Evolutionary conservation across 75 land plant species (phyloP).

Genomic region (Picea sitchensis): DNA sequence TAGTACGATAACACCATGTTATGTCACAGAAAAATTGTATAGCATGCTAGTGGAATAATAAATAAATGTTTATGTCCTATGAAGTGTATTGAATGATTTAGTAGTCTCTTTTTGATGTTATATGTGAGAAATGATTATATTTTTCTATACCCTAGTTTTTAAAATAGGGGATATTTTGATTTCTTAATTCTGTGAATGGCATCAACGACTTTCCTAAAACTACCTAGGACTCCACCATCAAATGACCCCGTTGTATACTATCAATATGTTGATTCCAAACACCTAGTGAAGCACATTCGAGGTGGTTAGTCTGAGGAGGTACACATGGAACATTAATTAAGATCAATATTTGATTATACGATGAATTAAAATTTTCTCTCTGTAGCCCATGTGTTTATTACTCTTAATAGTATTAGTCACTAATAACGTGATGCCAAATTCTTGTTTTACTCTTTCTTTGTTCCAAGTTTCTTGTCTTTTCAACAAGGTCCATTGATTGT

Average conservation of each 20-base stretch:
- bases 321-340: neutral
- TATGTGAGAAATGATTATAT: neutral
- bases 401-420: too few relatives aligned
- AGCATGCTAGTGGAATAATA: neutral
- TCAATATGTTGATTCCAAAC: constrained; percentile 88
- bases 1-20: neutral
- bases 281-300: constrained; percentile 67
- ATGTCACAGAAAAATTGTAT: neutral
- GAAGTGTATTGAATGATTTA: neutral
- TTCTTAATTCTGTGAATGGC: neutral
- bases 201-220: constrained; percentile 71
- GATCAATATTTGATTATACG: neutral
- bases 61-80: neutral
- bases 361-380: too few relatives aligned
- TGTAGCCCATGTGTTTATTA: too few relatives aligned
- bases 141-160: neutral
- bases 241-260: constrained; percentile 63
- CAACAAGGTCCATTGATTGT: too few relatives aligned
- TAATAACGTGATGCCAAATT: too few relatives aligned
- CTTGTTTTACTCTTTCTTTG: too few relatives aligned
- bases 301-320: constrained; percentile 82
- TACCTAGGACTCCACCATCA: constrained; percentile 68
- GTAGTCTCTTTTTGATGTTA: neutral
- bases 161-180: neutral
- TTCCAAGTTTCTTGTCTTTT: too few relatives aligned